These are phyloP conservation scores for Neoboletus magnificus DNA, from an alignment of 768 basidiomycete genomes.

Conservation along the genomic window DNA sequence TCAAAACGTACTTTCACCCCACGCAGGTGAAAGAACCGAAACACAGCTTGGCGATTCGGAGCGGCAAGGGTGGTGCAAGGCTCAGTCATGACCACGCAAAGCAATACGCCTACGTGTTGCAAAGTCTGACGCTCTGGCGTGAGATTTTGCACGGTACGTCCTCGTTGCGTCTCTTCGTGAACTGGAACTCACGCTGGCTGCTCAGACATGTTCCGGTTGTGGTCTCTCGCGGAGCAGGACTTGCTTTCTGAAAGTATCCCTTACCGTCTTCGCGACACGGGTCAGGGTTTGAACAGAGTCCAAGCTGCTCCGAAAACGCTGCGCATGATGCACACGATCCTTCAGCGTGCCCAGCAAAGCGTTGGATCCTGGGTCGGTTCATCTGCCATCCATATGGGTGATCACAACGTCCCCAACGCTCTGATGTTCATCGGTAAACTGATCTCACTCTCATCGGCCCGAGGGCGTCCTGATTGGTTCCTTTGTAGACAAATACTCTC, in stretches of 20 bases:
- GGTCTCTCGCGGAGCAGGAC: conserved; percentile 79
- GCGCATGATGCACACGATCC: conserved; percentile 86
- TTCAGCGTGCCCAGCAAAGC: conserved; percentile 77
- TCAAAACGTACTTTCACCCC: conserved; percentile 77
- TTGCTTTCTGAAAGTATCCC: conserved; percentile 69
- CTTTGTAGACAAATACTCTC: conserved; percentile 74
- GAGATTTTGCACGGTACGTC: conserved; percentile 76
- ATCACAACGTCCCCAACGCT: conserved; percentile 60
- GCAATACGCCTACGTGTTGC: conserved; percentile 82
- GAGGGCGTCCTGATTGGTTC: neutral
- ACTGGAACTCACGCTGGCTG: neutral
- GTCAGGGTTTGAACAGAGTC: conserved; percentile 88
- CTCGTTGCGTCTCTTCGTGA: neutral
- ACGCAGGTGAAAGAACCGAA: conserved; percentile 63
- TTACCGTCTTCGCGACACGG: conserved; percentile 84
- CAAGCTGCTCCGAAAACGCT: conserved; percentile 85
- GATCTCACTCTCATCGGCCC: neutral
- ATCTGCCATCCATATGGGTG: conserved; percentile 87
- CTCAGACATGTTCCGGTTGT: conserved; percentile 84
- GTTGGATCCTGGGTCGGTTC: conserved; percentile 85
- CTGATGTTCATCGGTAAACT: conserved; percentile 73
- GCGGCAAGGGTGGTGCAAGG: conserved; percentile 75
- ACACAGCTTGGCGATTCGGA: conserved; percentile 72
- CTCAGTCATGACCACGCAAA: conserved; percentile 81
- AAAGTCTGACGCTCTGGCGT: conserved; percentile 83